Percentiles rank a stretch among this genome's conserved stretches.
Evolutionary conservation across 345 rosid genomes (phyloP).

Genomic region (Cochlearia excelsa): DNA sequence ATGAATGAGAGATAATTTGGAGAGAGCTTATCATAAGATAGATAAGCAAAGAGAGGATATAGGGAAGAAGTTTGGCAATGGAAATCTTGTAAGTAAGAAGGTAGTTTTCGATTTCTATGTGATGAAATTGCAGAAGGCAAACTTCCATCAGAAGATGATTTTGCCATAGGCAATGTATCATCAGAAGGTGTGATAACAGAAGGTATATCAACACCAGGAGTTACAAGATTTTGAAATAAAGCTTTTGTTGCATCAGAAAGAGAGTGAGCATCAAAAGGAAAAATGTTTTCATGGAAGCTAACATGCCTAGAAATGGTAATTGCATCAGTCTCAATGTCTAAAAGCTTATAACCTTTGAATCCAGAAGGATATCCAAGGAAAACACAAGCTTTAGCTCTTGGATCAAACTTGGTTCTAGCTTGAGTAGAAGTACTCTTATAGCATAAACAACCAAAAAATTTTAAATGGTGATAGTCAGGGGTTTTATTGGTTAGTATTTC

Average conservation of each 20-base stretch:
- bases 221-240: neutral
- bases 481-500: neutral
- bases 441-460: neutral
- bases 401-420: neutral
- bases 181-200: neutral
- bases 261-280: neutral
- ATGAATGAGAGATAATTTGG: neutral
- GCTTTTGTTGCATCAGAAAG: neutral
- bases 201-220: neutral
- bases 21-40: neutral
- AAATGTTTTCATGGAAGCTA: neutral
- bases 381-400: neutral
- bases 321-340: neutral
- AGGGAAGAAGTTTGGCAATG: neutral
- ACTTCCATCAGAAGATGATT: neutral
- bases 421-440: neutral
- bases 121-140: neutral
- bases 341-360: neutral
- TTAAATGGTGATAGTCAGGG: neutral
- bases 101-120: neutral
- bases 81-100: neutral
- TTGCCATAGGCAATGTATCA: neutral
- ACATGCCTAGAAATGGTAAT: neutral
- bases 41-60: neutral
- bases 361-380: neutral